Evolutionary conservation across 805 yeast species (phyloP).

Genomic region (Zygosaccharomyces siamensis): DNA sequence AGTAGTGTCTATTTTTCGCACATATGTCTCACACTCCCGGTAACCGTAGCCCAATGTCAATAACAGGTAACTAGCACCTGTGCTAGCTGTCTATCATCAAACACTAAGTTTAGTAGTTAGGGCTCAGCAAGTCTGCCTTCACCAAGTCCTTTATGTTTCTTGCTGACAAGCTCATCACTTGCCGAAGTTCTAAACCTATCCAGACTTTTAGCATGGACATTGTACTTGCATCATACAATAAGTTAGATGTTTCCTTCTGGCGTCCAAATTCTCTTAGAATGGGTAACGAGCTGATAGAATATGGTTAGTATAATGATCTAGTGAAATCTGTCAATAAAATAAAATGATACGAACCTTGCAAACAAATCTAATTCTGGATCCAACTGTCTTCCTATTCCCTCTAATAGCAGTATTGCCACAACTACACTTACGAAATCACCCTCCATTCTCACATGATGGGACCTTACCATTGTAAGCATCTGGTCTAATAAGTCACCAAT

Average conservation of each 20-base stretch:
- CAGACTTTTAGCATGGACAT: slow-evolving; percentile 84
- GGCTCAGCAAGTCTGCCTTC: slow-evolving; percentile 61
- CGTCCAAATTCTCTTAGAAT: slow-evolving; percentile 76
- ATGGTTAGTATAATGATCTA: slow-evolving; percentile 10
- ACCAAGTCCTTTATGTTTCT: slow-evolving; percentile 61
- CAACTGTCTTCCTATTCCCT: slow-evolving; percentile 91
- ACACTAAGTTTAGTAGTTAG: slow-evolving; percentile 45
- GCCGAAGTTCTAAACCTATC: slow-evolving; percentile 85
- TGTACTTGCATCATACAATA: slow-evolving; percentile 53
- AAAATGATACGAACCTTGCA: slow-evolving; percentile 80
- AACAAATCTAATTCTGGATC: slow-evolving; percentile 91
- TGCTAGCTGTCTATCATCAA: neutral
- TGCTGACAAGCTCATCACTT: slow-evolving; percentile 75
- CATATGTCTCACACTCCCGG: slow-evolving; percentile 1
- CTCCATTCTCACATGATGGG: slow-evolving; percentile 95
- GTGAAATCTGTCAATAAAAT: slow-evolving; percentile 32
- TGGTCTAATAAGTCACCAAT: slow-evolving; percentile 87
- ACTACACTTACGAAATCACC: slow-evolving; percentile 94
- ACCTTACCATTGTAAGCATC: slow-evolving; percentile 84
- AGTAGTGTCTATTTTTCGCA: neutral
- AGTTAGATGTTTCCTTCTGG: slow-evolving; percentile 55
- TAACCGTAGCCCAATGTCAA: too few relatives aligned
- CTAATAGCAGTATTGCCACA: slow-evolving; percentile 85
- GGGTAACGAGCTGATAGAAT: slow-evolving; percentile 60
- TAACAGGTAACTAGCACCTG: too few relatives aligned